Evolutionary conservation across 2,329 filamentous ascomycete genomes (phyloP).

Genomic region (Calonectria honghensis): DNA sequence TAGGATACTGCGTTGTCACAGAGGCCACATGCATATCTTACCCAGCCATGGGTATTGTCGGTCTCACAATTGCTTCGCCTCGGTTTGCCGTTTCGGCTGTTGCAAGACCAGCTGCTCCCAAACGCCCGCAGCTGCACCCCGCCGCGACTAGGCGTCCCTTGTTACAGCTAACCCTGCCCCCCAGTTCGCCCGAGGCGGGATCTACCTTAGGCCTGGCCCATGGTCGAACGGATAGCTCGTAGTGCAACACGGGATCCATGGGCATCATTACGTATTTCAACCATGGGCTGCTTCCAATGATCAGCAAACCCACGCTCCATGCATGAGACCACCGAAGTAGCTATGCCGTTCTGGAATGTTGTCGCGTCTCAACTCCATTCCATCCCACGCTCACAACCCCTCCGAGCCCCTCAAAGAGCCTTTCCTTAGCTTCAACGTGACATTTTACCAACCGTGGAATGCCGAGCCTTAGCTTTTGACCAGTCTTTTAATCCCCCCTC

Average conservation of each 20-base stretch:
- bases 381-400: constrained; percentile 52
- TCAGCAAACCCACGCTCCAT: constrained; percentile 49
- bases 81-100: constrained; percentile 22
- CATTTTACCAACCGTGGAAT: constrained; percentile 45
- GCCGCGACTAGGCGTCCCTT: constrained; percentile 23
- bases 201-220: constrained; percentile 45
- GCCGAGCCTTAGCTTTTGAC: constrained; percentile 35
- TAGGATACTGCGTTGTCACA: constrained; percentile 31
- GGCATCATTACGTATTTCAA: constrained; percentile 53
- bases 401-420: constrained; percentile 46
- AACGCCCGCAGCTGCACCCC: constrained; percentile 27
- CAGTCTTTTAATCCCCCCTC: constrained; percentile 51
- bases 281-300: constrained; percentile 46
- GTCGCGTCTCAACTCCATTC: constrained; percentile 52
- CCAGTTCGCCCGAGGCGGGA: constrained; percentile 24
- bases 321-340: constrained; percentile 48
- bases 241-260: constrained; percentile 43
- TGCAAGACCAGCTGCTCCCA: constrained; percentile 8
- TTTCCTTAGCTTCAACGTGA: constrained; percentile 44
- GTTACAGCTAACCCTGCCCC: constrained; percentile 14
- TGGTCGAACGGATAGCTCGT: constrained; percentile 45
- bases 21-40: constrained; percentile 21
- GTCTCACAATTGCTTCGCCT: constrained; percentile 32
- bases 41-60: not conserved
- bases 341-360: constrained; percentile 55